These are phyloP conservation scores for Aschersonia sp. DNA, from an alignment of 2,329 filamentous ascomycete species.

Conservation along the genomic window DNA sequence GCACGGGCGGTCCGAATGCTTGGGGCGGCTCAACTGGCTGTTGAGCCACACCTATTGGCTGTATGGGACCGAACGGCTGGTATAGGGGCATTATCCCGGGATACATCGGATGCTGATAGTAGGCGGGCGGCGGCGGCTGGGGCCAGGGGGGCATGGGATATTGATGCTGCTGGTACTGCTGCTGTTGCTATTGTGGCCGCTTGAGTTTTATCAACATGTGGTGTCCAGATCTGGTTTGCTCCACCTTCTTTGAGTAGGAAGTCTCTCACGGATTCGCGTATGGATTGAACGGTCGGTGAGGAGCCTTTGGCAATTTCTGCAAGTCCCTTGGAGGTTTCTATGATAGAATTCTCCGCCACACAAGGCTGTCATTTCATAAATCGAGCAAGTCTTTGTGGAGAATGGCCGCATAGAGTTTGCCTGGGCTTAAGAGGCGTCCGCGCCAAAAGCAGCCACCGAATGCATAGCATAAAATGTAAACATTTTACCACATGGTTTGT, in stretches of 20 bases:
- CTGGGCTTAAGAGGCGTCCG: constrained; percentile 22
- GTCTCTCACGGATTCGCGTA: constrained; percentile 35
- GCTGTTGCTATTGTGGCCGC: too few relatives aligned
- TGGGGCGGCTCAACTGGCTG: too few relatives aligned
- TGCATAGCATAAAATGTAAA: constrained; percentile 21
- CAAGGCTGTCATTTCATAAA: background rate
- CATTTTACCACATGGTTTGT: too few relatives aligned
- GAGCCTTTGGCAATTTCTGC: constrained; percentile 18
- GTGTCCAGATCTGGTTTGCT: constrained; percentile 5
- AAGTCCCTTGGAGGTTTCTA: constrained; percentile 29
- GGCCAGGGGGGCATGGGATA: too few relatives aligned
- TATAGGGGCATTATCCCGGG: too few relatives aligned
- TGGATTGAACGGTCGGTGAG: constrained; percentile 23
- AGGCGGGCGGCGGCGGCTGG: too few relatives aligned
- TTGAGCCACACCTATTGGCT: too few relatives aligned
- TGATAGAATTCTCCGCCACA: constrained; percentile 14
- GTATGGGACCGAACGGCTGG: too few relatives aligned
- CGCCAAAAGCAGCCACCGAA: constrained; percentile 39
- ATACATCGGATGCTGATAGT: too few relatives aligned
- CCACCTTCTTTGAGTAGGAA: constrained; percentile 25
- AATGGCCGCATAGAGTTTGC: constrained; percentile 25
- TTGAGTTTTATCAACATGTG: too few relatives aligned
- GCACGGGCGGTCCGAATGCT: too few relatives aligned
- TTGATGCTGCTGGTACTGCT: too few relatives aligned
- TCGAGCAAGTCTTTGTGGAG: background rate